Base-by-base conservation (phyloP, 2,329 filamentous ascomycete genomes). In the Endothia cerciana region DNA sequence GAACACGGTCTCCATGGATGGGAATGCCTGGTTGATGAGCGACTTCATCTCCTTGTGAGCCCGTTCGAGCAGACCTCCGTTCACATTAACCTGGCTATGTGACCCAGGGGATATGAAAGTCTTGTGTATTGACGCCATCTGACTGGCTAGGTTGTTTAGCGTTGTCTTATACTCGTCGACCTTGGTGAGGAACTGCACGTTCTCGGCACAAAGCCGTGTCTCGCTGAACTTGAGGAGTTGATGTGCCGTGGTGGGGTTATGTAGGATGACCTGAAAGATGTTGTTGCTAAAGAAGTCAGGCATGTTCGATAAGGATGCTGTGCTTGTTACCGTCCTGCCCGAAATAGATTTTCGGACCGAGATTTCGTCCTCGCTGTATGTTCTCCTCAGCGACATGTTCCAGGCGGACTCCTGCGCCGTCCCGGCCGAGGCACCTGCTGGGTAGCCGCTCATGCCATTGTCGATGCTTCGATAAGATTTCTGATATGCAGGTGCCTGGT, bases 121-220 rank as follows among this genome's bases (percentile, higher is more conserved):
- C 13, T 70, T 71, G n/a, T 77, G 71, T 7, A 74, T 74, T n/a
- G 69, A 62, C 70, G 77, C 74, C 76, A 83, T 68, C 68, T 78
- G 60, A 61, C 72, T 70, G 72, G 76, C 75, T 13, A 82, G 69
- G 55, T 78, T 75, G 43, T 79, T 77, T 22, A 85, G 70, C 0
- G 78, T 74, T 8, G 73, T 74, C 62, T 77, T 75, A 68, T 83
- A 84, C 57, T 79, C 76, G 53, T 83, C 79, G 4, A 82, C 81
- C 76, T 81, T 82, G 25, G 79, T 73, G 36, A 84, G 71, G 67
- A 84, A 83, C 62, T 82, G 79, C 71, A 81, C 74, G 64, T 81
- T 80, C 64, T 82, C 80, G 3, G 75, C 76, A 69, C 78, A 80
- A 15, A 77, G 70, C 41, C 76, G 72, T 55, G 73, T 75, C 65